Evolutionary conservation across 768 basidiomycete species (phyloP).

Genomic region (Hortiboletus flavorubellus): DNA sequence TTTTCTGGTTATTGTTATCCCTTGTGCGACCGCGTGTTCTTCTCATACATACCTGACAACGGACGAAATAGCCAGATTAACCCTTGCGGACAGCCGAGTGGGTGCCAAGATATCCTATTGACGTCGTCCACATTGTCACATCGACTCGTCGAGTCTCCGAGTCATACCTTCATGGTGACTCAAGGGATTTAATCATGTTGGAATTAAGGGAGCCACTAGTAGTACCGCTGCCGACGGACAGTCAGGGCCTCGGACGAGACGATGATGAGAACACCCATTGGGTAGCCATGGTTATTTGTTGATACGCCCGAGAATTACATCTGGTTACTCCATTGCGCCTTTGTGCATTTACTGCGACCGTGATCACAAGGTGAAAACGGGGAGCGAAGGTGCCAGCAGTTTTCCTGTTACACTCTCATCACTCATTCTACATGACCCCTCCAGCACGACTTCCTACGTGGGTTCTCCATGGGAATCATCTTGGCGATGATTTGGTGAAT

Average conservation of each 20-base stretch:
- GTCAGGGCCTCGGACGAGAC: not conserved
- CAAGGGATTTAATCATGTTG: not conserved
- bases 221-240: not conserved
- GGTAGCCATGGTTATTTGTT: slow-evolving; percentile 20
- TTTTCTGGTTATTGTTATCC: slow-evolving; percentile 4
- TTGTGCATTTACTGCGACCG: slow-evolving; percentile 2
- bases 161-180: not conserved
- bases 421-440: not conserved
- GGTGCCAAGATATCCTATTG: not conserved
- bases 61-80: slow-evolving; percentile 9
- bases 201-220: too few species aligned
- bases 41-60: slow-evolving; percentile 6
- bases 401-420: not conserved
- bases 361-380: not conserved
- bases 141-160: not conserved
- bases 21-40: not conserved
- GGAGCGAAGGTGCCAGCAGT: not conserved
- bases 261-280: slow-evolving; percentile 1
- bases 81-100: slow-evolving; percentile 1
- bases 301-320: slow-evolving; percentile 4
- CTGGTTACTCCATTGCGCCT: not conserved
- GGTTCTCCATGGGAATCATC: not conserved
- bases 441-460: not conserved
- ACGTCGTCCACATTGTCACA: not conserved
- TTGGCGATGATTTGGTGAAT: not conserved